Evolutionary conservation across 768 basidiomycete genomes (phyloP), one percentile per base, ranked within the genome.

Genomic region (Cystobasidium ongulense): DNA sequence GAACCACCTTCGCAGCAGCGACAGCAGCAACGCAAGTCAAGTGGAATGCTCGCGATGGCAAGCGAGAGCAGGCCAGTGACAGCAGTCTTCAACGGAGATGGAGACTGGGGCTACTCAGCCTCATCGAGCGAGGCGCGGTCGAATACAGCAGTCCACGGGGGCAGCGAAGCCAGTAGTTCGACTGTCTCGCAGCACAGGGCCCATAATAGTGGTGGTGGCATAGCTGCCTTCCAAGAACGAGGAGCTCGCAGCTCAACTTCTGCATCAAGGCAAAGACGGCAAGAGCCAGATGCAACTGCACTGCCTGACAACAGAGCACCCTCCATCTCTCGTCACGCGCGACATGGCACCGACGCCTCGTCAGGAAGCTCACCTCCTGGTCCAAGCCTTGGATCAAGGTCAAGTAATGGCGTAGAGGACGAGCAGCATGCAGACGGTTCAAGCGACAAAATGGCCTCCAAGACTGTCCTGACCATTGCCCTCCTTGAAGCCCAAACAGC

Each of bases 401-500:
- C 46, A n/a, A 50, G 46, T 50, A 8, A 8, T 21, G 21, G 46
- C 15, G 46, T n/a, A 21, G 15, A 8, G 46, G 8, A 7, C 39
- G 17, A 39, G 7, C 7, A 7, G 39, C 46, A 50, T 17, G 46
- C 46, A 50, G 46, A 50, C 4, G 57, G 29, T 23, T 64, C 63
- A 64, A 27, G 31, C 5, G 18, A 46, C 11, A 36, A 13, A 13
- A 71, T 71, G 68, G 46, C 92, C 23, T 92, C 92, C 31, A 87
- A 92, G 72, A 86, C 89, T 67, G 91, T 92, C 31, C 84, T 95
- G 31, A 94, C 92, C 21, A 85, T 86, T 76, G 92, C 92, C 0
- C 83, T 95, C 61, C 90, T 92, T 78, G 85, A 93, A 15, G 92
- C 92, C 17, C 88, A 92, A 38, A 89, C 92, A 81, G 92, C 92